Conservation (phyloP, 78 protist species). For the Isochrysis galbana region DNA sequence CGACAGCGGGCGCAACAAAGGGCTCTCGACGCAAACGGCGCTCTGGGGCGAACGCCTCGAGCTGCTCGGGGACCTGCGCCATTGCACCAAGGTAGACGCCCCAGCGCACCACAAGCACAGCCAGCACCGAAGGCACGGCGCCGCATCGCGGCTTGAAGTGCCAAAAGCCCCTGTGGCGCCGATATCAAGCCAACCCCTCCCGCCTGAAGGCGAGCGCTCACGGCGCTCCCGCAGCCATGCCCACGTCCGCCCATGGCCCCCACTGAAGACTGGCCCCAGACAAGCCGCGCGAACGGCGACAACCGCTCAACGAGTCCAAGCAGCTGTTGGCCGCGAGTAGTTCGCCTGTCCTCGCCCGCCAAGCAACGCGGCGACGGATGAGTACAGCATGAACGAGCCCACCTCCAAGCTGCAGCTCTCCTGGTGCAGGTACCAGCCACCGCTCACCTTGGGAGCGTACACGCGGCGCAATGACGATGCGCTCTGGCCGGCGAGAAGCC, state of each 20-base stretch:
- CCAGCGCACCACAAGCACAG: neutral
- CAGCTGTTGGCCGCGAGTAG: neutral
- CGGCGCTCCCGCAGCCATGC: slow-evolving; percentile 17
- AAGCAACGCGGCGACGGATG: neutral
- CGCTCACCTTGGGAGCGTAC: neutral
- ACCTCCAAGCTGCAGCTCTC: neutral
- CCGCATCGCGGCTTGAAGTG: neutral
- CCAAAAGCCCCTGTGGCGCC: neutral
- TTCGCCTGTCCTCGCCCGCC: neutral
- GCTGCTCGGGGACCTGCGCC: neutral
- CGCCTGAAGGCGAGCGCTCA: neutral
- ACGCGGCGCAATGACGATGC: neutral
- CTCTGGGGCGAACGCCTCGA: too few species aligned
- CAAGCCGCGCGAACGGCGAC: neutral
- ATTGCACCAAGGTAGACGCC: neutral
- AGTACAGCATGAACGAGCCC: neutral
- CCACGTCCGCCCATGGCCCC: slow-evolving; percentile 21
- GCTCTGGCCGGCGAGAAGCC: neutral
- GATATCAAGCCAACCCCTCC: neutral
- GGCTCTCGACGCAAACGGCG: too few species aligned
- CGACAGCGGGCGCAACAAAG: neutral
- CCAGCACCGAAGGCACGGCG: neutral
- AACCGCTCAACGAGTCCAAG: neutral
- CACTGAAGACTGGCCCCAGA: neutral
- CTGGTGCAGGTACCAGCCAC: neutral